Evolutionary conservation across 306 rosid genomes (phyloP), one percentile per base, ranked within the genome.

Genomic region (Mimosa pudica): DNA sequence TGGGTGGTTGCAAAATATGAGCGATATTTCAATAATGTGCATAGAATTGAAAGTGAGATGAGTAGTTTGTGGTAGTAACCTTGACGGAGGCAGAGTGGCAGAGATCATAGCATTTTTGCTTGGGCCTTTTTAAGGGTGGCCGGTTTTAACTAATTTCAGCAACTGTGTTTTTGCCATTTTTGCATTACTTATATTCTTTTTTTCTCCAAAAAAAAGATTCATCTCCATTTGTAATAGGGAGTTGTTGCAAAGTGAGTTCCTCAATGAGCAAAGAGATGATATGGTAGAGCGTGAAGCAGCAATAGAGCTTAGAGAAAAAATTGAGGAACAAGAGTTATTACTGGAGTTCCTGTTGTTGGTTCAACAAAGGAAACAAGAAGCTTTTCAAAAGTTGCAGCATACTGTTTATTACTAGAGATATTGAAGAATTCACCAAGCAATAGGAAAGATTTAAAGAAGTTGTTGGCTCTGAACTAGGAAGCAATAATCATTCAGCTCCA

Each of bases 281-380:
- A 79, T 91, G 77, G 93, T 83, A 86, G 96, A 96, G 71, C 94
- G 96, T 20, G 98, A 96, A 85, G 98, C 93, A 32, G 98, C 94
- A 5, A 76, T 89, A 81, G 91, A 93, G 80, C 98, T 96, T 41
- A 79, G 94, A 75, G 89, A 93, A 83, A 88, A 79, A 83, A 83
- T 93, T 77, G 96, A 90, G 82, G 97, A 96, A 82, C 90, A 93
- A 81, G 99, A 93, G 64, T 83, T 96, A 80, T 81, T 96, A 77
- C 90, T 93, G 44, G 98, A 96, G 79, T 96, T 93, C 76, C 96
- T 96, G 76, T 74, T 87, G 83, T 90, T 88, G 76, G 81, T 89
- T 79, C 91, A 91, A 84, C 94, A 91, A 75, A 90, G 93, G 77
- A 96, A 96, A 79, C 91, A 80, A 76, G 96, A 96, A 61, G 84